Evolutionary conservation across 2,329 filamentous ascomycete species (phyloP), one percentile per base, ranked within the genome.

Genomic region (Cladosporium sp.): DNA sequence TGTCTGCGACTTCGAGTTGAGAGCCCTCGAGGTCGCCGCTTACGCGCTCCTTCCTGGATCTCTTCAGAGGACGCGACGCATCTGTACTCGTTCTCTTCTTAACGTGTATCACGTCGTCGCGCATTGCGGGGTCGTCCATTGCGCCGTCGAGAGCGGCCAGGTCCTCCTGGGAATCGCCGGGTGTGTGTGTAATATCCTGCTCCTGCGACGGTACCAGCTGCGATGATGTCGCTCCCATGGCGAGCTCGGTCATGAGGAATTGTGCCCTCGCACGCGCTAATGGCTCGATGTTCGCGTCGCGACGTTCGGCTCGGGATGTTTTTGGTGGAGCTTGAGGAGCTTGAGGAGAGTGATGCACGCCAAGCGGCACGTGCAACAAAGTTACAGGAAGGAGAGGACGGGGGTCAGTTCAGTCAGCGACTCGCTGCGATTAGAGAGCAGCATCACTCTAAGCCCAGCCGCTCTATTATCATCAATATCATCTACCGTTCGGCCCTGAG

Each of bases 211-310:
- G 60, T 26, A 34, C 11, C 5, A 58, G 32, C 34, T 67, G 65
- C n/a, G 65, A 67, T 23, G 65, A 67, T 5, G 61, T 49, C 28
- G 46, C 60, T 16, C 65, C 65, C 65, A 67, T 67, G 14, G 56
- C 39, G 36, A 46, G 39, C 39, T 25, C 46, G 51, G 26, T 54
- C 51, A 54, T 54, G 39, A 46, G 39, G 39, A 46, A 21, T 21
- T 23, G n/a, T 46, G 39, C n/a, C n/a, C n/a, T n/a, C 21, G 32
- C n/a, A 46, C 49, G 49, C 49, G 60, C 49, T 34, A 34, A 39
- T 51, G 13, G 46, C 13, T 61, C 25, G 32, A 61, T 30, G n/a
- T 51, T 51, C 58, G 58, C 58, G 58, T 61, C 34, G 58, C 32
- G 32, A 39, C 32, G 39, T 57, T 57, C 32, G 30, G 54, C 54